Evolutionary conservation across 1,284 basidiomycete genomes (phyloP).

Genomic region (Neotropicomus parvogracilis): DNA sequence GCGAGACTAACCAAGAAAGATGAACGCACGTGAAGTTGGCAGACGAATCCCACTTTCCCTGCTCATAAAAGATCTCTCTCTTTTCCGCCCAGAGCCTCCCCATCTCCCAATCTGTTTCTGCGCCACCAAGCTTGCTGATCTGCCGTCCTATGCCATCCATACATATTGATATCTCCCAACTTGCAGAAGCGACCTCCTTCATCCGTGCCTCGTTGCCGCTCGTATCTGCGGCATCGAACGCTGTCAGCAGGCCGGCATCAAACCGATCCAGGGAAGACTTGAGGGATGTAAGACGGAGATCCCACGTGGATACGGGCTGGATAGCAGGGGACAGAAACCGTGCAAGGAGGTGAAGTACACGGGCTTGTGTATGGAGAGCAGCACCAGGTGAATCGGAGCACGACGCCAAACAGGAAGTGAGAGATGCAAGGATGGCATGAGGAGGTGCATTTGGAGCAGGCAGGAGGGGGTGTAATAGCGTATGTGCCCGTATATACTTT

Average conservation of each 20-base stretch:
- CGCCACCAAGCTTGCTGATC: conserved; percentile 25
- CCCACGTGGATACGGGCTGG: conserved; percentile 69
- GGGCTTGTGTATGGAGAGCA: conserved; percentile 51
- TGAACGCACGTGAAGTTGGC: conserved; percentile 21
- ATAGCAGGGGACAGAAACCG: conserved; percentile 66
- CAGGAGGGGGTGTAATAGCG: conserved; percentile 57
- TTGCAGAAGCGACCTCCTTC: conserved; percentile 73
- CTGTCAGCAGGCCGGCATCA: conserved; percentile 76
- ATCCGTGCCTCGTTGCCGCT: conserved; percentile 65
- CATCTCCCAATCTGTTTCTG: conserved; percentile 77
- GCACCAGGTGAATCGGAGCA: conserved; percentile 34
- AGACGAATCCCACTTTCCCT: conserved; percentile 68
- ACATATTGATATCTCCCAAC: conserved; percentile 73
- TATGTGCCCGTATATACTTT: conserved; percentile 65
- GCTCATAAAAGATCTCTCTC: conserved; percentile 88
- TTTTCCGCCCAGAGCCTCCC: conserved; percentile 93
- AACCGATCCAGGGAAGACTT: conserved; percentile 82
- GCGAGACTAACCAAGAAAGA: background rate
- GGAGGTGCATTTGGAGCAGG: conserved; percentile 53
- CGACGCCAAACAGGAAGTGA: conserved; percentile 35
- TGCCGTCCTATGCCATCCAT: conserved; percentile 34
- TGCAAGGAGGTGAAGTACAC: conserved; percentile 64
- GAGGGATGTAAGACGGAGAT: conserved; percentile 60
- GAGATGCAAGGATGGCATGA: conserved; percentile 53
- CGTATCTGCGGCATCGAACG: conserved; percentile 79